These are phyloP conservation scores for Ophiocordyceps camponoti-saundersi DNA, from an alignment of 2,329 filamentous ascomycete genomes.

Conservation along the genomic window DNA sequence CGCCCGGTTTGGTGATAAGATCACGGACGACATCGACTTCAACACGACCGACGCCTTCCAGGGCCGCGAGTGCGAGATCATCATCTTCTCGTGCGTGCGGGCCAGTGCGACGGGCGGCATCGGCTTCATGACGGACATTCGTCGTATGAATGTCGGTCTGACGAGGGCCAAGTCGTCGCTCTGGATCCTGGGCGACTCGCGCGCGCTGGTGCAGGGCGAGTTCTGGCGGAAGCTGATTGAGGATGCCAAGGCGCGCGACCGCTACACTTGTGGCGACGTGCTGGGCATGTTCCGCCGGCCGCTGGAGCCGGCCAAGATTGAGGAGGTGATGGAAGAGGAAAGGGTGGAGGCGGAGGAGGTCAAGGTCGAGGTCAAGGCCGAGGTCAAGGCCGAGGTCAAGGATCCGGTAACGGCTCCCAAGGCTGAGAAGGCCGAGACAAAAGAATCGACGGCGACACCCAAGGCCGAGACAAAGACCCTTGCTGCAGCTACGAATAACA, in stretches of 20 bases:
- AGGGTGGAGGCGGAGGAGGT: conserved; percentile 1
- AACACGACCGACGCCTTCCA: conserved; percentile 98
- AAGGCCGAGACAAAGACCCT: neutral
- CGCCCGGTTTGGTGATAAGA: conserved; percentile 52
- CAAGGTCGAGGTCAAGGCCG: neutral
- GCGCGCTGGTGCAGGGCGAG: conserved; percentile 69
- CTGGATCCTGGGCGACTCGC: conserved; percentile 89
- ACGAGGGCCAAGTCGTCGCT: conserved; percentile 93
- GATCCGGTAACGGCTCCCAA: neutral
- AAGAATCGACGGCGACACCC: neutral
- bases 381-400: neutral
- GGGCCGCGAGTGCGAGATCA: conserved; percentile 89
- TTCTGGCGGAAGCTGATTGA: conserved; percentile 82
- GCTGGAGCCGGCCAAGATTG: conserved; percentile 16
- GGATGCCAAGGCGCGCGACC: conserved; percentile 56
- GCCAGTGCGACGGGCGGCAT: conserved; percentile 87
- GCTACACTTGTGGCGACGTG: conserved; percentile 56
- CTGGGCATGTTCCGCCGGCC: conserved; percentile 29
- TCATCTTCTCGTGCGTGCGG: conserved; percentile 97
- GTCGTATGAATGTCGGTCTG: conserved; percentile 97
- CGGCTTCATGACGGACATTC: conserved; percentile 94
- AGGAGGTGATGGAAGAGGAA: conserved; percentile 2
- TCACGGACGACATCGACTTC: conserved; percentile 76
- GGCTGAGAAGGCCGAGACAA: neutral
- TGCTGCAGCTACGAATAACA: neutral